These are phyloP conservation scores for Claviceps pazoutovae DNA, from an alignment of 2,329 filamentous ascomycete species.

Conservation along the genomic window DNA sequence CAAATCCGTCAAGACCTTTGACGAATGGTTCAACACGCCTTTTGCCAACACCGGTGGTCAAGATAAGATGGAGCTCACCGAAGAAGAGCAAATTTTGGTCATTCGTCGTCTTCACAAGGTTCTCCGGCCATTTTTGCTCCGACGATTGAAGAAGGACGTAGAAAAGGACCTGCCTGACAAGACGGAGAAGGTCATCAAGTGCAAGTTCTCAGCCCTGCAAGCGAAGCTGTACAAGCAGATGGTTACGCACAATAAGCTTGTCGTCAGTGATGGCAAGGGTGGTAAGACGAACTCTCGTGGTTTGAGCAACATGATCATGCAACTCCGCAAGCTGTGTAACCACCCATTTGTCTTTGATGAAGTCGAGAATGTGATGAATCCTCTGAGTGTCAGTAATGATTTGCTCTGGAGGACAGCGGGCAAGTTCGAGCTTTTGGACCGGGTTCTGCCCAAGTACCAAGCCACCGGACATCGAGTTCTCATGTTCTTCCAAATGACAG, in stretches of 20 bases:
- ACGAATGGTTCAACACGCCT: constrained; percentile 99
- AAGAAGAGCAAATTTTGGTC: constrained; percentile 98
- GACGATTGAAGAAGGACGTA: constrained; percentile 98
- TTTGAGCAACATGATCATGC: constrained; percentile 99
- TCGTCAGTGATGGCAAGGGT: constrained; percentile 88
- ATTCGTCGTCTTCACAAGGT: constrained; percentile 98
- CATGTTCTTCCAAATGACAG: constrained; percentile 99
- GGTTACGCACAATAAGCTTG: constrained; percentile 86
- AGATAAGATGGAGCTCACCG: constrained; percentile 96
- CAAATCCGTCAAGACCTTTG: constrained; percentile 97
- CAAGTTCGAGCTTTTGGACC: constrained; percentile 92
- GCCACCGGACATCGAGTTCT: constrained; percentile 84
- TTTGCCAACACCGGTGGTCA: constrained; percentile 97
- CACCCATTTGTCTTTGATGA: constrained; percentile 98
- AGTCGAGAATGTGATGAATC: constrained; percentile 97
- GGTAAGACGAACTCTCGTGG: constrained; percentile 89
- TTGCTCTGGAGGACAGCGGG: constrained; percentile 88
- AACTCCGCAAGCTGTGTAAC: constrained; percentile 95
- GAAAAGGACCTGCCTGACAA: constrained; percentile 98
- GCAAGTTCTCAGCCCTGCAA: constrained; percentile 91
- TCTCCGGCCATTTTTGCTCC: constrained; percentile 86
- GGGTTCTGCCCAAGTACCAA: constrained; percentile 85
- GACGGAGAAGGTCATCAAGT: constrained; percentile 98
- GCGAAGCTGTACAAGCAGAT: constrained; percentile 94
- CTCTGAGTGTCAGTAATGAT: constrained; percentile 75